Conservation (phyloP, 352 stramenopile species). For the Pythium coloratum region DNA sequence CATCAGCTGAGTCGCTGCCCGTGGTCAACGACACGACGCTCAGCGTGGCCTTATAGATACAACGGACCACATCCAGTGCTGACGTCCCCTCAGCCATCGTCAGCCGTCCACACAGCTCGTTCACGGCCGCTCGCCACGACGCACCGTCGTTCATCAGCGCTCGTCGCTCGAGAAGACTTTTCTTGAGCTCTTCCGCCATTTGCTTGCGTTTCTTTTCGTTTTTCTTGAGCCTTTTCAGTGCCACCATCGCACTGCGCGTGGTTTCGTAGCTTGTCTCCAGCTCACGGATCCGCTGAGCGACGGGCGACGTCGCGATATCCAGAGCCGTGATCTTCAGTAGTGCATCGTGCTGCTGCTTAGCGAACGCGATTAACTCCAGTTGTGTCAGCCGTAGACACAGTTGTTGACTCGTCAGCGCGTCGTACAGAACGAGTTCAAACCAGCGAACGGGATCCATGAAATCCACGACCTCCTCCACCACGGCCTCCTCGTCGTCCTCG, state of each 20-base stretch:
- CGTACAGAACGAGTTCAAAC: conserved; percentile 47
- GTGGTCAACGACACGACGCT: conserved; percentile 37
- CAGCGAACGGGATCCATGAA: conserved; percentile 3
- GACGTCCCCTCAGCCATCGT: background rate
- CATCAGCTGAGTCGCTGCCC: conserved; percentile 13
- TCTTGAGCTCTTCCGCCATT: conserved; percentile 17
- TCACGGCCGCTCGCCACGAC: conserved; percentile 38
- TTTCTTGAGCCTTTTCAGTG: conserved; percentile 25
- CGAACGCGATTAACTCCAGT: conserved; percentile 45
- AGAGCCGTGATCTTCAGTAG: conserved; percentile 42
- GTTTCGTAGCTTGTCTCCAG: conserved; percentile 18
- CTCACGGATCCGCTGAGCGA: conserved; percentile 7
- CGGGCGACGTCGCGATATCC: conserved; percentile 24
- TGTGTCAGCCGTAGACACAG: conserved; percentile 28
- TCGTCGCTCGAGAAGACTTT: conserved; percentile 26
- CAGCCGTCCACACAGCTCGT: conserved; percentile 41
- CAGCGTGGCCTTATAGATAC: conserved; percentile 39
- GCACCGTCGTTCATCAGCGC: conserved; percentile 24
- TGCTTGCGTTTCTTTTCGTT: conserved; percentile 37
- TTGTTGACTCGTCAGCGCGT: conserved; percentile 21
- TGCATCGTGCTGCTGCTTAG: conserved; percentile 42
- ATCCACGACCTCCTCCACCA: background rate
- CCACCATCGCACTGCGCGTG: conserved; percentile 2
- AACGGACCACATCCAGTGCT: conserved; percentile 34
- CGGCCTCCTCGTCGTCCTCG: background rate